Base-by-base conservation (phyloP, 768 basidiomycete species). In the Lactarius tabidus region DNA sequence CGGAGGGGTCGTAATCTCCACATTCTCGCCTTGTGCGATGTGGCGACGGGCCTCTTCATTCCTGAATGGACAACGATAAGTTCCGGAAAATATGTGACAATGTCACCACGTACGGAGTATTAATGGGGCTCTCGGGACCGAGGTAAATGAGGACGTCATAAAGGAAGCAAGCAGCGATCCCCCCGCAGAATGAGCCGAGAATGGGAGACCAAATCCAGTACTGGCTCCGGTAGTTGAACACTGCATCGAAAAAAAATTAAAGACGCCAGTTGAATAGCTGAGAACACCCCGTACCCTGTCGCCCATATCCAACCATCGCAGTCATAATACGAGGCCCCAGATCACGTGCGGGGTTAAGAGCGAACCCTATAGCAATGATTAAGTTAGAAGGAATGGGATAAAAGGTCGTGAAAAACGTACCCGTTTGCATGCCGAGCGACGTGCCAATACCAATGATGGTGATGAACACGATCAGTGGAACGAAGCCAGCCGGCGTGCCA, bases 191-290 rank as follows among this genome's bases (percentile, higher is more conserved):
- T 10, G 87, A 83, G 1, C 77, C 86, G 43, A 87, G 73, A 20
- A 87, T 70, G 3, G 86, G 84, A 69, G 84, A 84, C 88, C 89
- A 90, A 41, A 90, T 66, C 88, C 88, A 90, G 71, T 89, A 90
- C 64, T 90, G 87, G 69, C 79, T 82, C 67, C 74, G 71, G 62
- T 70, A 76, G 36, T 77, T 78, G 75, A 77, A 83, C n/a, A 80
- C 75, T 73, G 48, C 12, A 23, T 35, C 43, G 12, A 28, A 35
- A 23, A 23, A 28, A 38, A 14, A 38, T 38, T 15, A 38, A 14
- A 38, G 2, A 38, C 38, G 38, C 14, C 38, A 38, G 12, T 38
- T 38, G 38, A 38, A 15, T 38, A 15, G 38, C 38, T 38, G 38
- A 38, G 38, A 38, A 38, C n/a, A 14, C 1, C 3, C 38, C 15